Evolutionary conservation across 495 filamentous ascomycete species (phyloP).

Genomic region (Talaromyces ruber): DNA sequence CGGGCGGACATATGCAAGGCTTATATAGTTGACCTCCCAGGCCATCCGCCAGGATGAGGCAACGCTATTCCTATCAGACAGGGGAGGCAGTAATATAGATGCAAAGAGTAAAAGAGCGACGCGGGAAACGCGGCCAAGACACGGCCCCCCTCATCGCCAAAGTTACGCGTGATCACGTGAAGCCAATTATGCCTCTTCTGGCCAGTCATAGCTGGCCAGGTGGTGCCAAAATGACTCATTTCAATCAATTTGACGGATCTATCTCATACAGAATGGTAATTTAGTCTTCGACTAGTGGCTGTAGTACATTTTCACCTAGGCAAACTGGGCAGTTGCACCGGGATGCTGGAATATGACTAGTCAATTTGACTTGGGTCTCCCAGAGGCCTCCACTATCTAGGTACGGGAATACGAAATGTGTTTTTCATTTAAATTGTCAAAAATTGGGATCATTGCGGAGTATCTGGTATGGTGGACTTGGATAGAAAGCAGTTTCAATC

Average conservation of each 20-base stretch:
- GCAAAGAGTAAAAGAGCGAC: background rate
- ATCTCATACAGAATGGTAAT: background rate
- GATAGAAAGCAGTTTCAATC: background rate
- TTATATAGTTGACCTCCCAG: background rate
- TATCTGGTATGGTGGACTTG: background rate
- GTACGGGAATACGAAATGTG: background rate
- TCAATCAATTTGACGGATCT: background rate
- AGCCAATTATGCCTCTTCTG: background rate
- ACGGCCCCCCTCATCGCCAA: conserved; percentile 3
- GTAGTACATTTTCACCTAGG: background rate
- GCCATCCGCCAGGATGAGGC: background rate
- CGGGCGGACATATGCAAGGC: background rate
- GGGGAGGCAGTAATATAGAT: background rate
- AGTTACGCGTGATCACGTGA: conserved; percentile 3
- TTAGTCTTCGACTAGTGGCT: background rate
- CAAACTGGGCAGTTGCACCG: background rate
- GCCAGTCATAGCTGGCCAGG: background rate
- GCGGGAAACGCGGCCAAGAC: background rate
- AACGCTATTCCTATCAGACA: background rate
- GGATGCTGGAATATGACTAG: background rate
- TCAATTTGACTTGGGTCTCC: background rate
- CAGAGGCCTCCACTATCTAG: background rate
- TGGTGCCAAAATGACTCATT: background rate
- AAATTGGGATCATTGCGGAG: background rate
- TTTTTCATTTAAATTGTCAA: no score